Evolutionary conservation across 805 yeast species (phyloP), one percentile per base, ranked within the genome.

Genomic region (Lipomyces sp.): DNA sequence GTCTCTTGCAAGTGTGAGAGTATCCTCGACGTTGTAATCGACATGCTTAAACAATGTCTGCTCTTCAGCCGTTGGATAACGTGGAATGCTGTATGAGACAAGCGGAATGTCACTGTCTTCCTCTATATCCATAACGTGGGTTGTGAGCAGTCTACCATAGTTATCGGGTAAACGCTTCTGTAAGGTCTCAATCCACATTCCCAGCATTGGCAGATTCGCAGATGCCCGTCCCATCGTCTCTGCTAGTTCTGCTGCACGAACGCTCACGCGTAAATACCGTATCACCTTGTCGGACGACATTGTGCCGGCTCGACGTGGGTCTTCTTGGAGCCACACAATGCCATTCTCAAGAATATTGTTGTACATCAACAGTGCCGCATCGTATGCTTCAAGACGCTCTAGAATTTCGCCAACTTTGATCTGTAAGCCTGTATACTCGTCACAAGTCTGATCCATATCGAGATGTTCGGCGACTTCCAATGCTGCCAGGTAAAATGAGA

Each of bases 361-460:
- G 77, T 90, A 92, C 7, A 90, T 78, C 69, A 82, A 81, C 48
- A 85, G 81, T 0, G 97, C 96, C 61, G 88, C 89, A 13, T 85
- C 85, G 39, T 74, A 70, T 86, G 84, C 82, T 29, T 81, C 83
- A 71, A 92, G 77, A 53, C 87, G 81, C 73, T 91, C 97, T 75
- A 86, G 90, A 92, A 92, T 89, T 73, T 92, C 97, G 10, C 89
- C 96, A 45, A 91, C 80, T 73, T 93, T 91, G 76, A 94, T 81
- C 74, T 93, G 96, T 62, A 94, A 85, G 0, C 98, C 97, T 0
- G 98, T 93, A 76, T 90, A 93, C 73, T 90, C 94, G 73, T 91
- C 95, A 64, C 86, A 81, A 39, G 89, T 72, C 10, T 83, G 83
- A 68, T 85, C 84, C 78, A 91, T 75, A 0, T 81, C 82, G 57